Evolutionary conservation across 176 grass and related monocot species (phyloP), one percentile per base, ranked within the genome.

Genomic region (Guadua angustifolia): DNA sequence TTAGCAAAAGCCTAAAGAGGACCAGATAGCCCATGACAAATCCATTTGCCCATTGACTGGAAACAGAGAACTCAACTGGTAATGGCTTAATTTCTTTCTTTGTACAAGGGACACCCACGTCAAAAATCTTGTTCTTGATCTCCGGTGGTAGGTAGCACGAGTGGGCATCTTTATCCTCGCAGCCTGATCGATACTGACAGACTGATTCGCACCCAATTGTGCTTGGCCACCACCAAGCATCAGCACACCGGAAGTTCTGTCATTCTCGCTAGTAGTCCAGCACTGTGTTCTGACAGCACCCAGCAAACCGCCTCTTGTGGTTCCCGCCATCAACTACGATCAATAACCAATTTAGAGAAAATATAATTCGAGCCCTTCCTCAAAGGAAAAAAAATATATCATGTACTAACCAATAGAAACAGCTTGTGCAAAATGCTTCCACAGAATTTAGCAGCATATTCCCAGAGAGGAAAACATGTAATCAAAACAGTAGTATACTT

Each of bases 401-500:
- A 33, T 21, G 15, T 22, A n/a, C 0, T 25, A 60, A 25, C 10
- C 68, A 73, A 35, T 36, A 74, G 29, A 50, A 53, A 29, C 71
- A 26, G 10, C 58, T 29, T 5, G 60, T 29, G 14, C 25, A 32
- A 42, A 69, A n/a, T 39, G 66, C 4, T 40, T 66, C 36, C 8
- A 43, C 19, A 69, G 66, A 64, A 16, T 33, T 19, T 42, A 69
- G 38, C 66, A 42, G 22, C 7, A 69, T 0, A 44, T 69, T 78
- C 19, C 18, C 18, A 13, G 4, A 57, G 38, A 63, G 33, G 64
- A 51, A 11, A 25, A 19, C 11, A 25, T 59, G 6, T 29, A 76
- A 57, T n/a, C 26, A 61, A 83, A 24, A 33, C 2, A 87, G 45
- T 74, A 56, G 52, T 70, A 70, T 69, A 63, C 35, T 87, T 42